Evolutionary conservation across 1,284 basidiomycete species (phyloP), one percentile per base, ranked within the genome.

Genomic region (Melampsora occidentalis): DNA sequence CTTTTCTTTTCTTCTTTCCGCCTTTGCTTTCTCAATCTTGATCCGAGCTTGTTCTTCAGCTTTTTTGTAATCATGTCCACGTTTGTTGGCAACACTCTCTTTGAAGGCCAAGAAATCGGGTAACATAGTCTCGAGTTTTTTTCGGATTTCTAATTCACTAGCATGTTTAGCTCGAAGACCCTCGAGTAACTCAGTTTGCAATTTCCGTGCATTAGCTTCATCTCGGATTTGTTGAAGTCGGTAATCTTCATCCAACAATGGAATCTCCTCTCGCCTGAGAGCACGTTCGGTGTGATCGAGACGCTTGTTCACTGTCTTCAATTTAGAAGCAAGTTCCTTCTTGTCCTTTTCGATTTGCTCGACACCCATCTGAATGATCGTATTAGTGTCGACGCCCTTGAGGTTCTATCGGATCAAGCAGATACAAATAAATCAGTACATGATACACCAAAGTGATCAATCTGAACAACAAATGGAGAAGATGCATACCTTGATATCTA

Each of bases 281-380:
- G 96, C 95, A 79, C 97, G 93, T 85, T 99, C 96, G 82, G 93
- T 84, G 84, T 99, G 95, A 82, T 99, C 96, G 81, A 98, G 89
- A 42, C 94, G 91, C 85, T 98, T 97, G 76, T 90, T 84, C 71
- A 92, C 88, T 79, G 95, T 88, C 49, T 94, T 90, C 78, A 97
- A 87, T 33, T 90, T 89, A 81, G 95, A 92, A 79, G 87, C 88
- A 79, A 93, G 86, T 80, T 95, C 92, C 81, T 90, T 90, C 88
- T 97, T 97, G 85, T 98, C 96, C 85, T 97, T 97, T 85, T 97
- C 95, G 75, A 97, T 87, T 82, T 97, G 93, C 80, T 93, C 90
- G 69, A 98, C 94, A 84, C 97, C 94, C 80, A 98, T 88, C 71
- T 89, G 89, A 83, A 98, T 92, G 78, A 99, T 88, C 79, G 90